Conservation (phyloP, 306 rosid species). For the Dalbergia cochinchinensis region DNA sequence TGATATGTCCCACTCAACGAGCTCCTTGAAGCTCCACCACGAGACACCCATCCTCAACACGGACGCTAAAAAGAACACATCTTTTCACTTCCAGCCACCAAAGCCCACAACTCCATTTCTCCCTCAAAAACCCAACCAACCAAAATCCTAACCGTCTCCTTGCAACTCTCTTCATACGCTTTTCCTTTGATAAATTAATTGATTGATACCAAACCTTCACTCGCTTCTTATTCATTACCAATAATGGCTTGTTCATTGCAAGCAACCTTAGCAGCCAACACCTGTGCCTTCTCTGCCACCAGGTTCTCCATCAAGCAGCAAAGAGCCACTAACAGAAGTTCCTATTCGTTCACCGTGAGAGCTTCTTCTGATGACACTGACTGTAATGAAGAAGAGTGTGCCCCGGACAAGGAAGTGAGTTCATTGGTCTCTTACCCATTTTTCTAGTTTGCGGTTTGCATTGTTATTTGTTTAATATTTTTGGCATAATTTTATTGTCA, state of each 20-base stretch:
- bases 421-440: conserved; percentile 2
- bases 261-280: conserved; percentile 71
- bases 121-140: background rate
- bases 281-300: conserved; percentile 55
- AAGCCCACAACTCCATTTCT: background rate
- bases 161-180: background rate
- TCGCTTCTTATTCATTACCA: background rate
- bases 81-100: conserved; percentile 1
- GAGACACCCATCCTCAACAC: conserved; percentile 44
- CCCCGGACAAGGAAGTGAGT: conserved; percentile 93
- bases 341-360: conserved; percentile 54
- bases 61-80: background rate
- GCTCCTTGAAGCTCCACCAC: conserved; percentile 53
- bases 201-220: too few relatives aligned
- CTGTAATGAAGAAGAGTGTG: conserved; percentile 90
- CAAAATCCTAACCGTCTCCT: conserved; percentile 19
- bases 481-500: too few relatives aligned
- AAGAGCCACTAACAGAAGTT: conserved; percentile 44
- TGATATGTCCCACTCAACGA: conserved; percentile 27
- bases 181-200: background rate
- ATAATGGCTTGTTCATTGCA: conserved; percentile 76
- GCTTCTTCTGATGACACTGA: conserved; percentile 80
- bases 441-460: background rate
- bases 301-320: conserved; percentile 55
- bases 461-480: background rate